A percentile compares a stretch with the other conserved stretches of the same genome.
These are phyloP conservation scores for Alternaria sp. DNA, from an alignment of 2,329 filamentous ascomycete genomes.

Conservation along the genomic window DNA sequence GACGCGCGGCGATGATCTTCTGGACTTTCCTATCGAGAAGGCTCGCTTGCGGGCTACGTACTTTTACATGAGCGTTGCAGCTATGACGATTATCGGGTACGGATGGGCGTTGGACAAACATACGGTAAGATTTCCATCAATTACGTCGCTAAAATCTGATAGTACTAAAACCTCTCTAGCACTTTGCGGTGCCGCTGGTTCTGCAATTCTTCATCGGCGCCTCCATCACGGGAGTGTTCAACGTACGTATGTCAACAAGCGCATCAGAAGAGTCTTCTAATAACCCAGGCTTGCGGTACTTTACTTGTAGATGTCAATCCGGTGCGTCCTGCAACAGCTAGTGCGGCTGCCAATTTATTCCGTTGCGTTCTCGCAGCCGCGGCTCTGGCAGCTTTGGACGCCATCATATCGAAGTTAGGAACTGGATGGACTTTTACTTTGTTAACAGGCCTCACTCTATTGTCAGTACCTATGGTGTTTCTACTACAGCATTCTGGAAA, in stretches of 20 bases:
- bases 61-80: neutral
- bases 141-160: no score
- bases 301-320: neutral
- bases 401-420: neutral
- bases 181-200: neutral
- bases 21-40: neutral
- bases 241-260: neutral
- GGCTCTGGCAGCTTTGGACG: neutral
- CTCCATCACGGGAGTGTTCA: neutral
- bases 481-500: neutral
- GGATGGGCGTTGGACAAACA: neutral
- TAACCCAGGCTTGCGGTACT: neutral
- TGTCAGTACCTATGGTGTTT: neutral
- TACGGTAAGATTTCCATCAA: neutral
- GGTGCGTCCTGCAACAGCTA: neutral
- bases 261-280: no score
- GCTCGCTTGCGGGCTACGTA: neutral
- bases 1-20: neutral
- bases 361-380: neutral
- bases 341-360: neutral
- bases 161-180: neutral
- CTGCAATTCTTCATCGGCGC: neutral
- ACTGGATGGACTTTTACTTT: neutral
- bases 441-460: neutral
- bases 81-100: neutral